These are phyloP conservation scores for Boletus coccyginus DNA, from an alignment of 768 basidiomycete genomes.

Conservation along the genomic window DNA sequence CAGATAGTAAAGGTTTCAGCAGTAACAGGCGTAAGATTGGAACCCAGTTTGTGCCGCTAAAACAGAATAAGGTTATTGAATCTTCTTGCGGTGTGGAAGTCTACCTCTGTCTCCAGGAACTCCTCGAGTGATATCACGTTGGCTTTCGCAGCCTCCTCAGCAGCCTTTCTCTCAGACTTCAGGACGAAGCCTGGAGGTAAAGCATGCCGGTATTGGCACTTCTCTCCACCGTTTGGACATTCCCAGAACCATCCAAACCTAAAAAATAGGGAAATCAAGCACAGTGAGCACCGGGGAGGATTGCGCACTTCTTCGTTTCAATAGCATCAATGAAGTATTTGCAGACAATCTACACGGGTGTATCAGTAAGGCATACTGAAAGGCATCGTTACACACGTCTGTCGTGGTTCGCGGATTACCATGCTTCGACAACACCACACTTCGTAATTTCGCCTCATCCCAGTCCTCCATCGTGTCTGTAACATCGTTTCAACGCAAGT, in stretches of 20 bases:
- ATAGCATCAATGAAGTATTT: constrained; percentile 97
- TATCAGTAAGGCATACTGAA: constrained; percentile 7
- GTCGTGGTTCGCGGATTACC: constrained; percentile 92
- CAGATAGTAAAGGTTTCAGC: constrained; percentile 87
- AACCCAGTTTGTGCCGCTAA: constrained; percentile 91
- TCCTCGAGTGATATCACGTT: constrained; percentile 91
- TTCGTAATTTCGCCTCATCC: constrained; percentile 91
- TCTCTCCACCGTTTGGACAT: constrained; percentile 77
- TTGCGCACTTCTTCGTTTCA: constrained; percentile 72
- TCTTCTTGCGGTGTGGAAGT: constrained; percentile 11
- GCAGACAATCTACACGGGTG: constrained; percentile 79
- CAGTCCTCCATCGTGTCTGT: constrained; percentile 96
- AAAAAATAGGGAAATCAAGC: background rate
- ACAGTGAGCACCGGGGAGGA: background rate
- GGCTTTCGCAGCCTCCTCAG: constrained; percentile 87
- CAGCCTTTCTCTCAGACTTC: constrained; percentile 89
- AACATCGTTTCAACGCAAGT: background rate
- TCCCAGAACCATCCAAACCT: constrained; percentile 97
- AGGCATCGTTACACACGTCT: constrained; percentile 54
- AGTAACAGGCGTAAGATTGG: constrained; percentile 91
- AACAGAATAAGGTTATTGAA: constrained; percentile 1
- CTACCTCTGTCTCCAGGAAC: constrained; percentile 94
- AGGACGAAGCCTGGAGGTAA: constrained; percentile 95
- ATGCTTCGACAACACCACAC: constrained; percentile 82
- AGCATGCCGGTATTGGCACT: constrained; percentile 93